Percentiles rank a stretch among this genome's conserved stretches.
Evolutionary conservation across 106 monocot species (phyloP).

Genomic region (Dendrobium catenatum): DNA sequence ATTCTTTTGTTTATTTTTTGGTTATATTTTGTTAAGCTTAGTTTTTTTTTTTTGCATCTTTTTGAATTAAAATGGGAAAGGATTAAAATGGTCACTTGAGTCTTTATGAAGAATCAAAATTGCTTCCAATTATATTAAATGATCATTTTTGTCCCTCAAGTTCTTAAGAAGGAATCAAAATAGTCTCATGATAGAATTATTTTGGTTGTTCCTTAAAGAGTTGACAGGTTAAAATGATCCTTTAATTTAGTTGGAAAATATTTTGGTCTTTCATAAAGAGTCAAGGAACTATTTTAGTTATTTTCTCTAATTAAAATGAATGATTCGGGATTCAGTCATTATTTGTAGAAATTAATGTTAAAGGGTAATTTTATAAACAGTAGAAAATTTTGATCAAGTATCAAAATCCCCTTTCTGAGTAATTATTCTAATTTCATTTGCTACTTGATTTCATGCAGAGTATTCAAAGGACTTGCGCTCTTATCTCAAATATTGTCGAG

Average conservation of each 20-base stretch:
- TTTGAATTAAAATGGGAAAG: neutral
- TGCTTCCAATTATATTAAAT: too few species aligned
- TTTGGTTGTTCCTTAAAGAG: too few species aligned
- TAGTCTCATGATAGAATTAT: too few species aligned
- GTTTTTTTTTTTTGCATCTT: neutral
- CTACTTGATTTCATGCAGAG: constrained; percentile 28
- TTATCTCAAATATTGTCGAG: constrained; percentile 74
- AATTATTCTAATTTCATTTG: neutral
- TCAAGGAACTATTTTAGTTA: too few species aligned
- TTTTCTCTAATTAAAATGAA: neutral
- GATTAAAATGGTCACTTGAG: too few species aligned
- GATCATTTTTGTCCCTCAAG: too few species aligned
- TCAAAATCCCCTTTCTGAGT: neutral
- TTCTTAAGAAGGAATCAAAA: too few species aligned
- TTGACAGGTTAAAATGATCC: too few species aligned
- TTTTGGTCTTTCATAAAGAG: too few species aligned
- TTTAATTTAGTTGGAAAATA: too few species aligned
- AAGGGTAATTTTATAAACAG: neutral
- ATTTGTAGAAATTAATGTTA: neutral
- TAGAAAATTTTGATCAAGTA: neutral
- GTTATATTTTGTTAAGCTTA: neutral
- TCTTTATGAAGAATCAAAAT: too few species aligned
- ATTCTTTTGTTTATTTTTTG: neutral
- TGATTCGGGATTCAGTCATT: neutral
- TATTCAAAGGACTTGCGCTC: constrained; percentile 54